Percentiles rank a stretch among this genome's conserved stretches.
These are phyloP conservation scores for Myxozyma sirexii DNA, from an alignment of 805 yeast genomes.

Conservation along the genomic window DNA sequence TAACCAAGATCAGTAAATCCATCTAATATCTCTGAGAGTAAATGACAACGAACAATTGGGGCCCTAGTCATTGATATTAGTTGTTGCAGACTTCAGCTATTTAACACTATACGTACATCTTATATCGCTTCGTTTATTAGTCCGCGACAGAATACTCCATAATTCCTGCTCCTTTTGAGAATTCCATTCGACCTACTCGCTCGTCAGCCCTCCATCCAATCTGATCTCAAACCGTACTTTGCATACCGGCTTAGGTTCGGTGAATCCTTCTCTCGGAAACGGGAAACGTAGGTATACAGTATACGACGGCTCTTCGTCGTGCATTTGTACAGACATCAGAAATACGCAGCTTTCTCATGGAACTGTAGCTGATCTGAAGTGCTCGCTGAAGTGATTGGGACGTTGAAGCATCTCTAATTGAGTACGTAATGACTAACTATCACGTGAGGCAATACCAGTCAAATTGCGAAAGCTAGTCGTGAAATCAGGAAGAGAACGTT, in stretches of 20 bases:
- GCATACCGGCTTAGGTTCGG: conserved; percentile 45
- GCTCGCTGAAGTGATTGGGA: too few relatives aligned
- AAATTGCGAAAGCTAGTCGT: too few relatives aligned
- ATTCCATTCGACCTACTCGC: conserved; percentile 41
- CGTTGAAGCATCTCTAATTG: too few relatives aligned
- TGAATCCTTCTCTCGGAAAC: conserved; percentile 47
- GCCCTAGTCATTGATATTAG: conserved; percentile 38
- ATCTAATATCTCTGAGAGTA: conserved; percentile 33
- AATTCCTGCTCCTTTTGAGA: conserved; percentile 41
- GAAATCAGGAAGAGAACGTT: too few relatives aligned
- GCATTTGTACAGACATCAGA: neutral
- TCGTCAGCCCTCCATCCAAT: neutral
- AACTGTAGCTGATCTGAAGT: too few relatives aligned
- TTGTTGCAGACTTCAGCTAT: neutral
- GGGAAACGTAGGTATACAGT: conserved; percentile 51
- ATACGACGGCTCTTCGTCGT: conserved; percentile 9
- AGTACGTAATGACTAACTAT: too few relatives aligned
- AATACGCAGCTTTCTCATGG: too few relatives aligned
- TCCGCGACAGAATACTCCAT: conserved; percentile 43
- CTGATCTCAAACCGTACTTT: conserved; percentile 5
- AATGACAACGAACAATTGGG: conserved; percentile 40
- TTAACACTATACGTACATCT: conserved; percentile 38
- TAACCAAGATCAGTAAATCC: too few relatives aligned
- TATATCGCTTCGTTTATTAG: conserved; percentile 41
- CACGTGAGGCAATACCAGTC: neutral